Evolutionary conservation across 805 yeast species (phyloP).

Genomic region (Barnettozyma wickerhamii): DNA sequence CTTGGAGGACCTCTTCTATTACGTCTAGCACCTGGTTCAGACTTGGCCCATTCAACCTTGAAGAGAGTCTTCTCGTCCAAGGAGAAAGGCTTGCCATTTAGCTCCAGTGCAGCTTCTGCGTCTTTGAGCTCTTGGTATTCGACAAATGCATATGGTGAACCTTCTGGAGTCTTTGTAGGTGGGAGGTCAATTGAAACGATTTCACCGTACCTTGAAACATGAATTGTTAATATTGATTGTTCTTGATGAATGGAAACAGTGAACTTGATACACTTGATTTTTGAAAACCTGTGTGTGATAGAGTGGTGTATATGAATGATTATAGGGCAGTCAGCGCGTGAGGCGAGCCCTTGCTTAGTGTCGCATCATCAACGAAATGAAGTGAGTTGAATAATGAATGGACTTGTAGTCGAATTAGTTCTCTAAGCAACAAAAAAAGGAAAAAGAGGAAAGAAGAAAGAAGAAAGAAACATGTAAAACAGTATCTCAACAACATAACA

Average conservation of each 20-base stretch:
- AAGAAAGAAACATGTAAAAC: not conserved
- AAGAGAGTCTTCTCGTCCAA: slow-evolving; percentile 37
- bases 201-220: slow-evolving; percentile 44
- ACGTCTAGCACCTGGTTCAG: slow-evolving; percentile 39
- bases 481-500: not conserved
- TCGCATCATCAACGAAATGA: too few species aligned
- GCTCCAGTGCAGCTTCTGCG: slow-evolving; percentile 48
- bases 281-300: not conserved
- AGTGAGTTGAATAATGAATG: too few species aligned
- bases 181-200: slow-evolving; percentile 57
- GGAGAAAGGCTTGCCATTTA: slow-evolving; percentile 42
- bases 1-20: slow-evolving; percentile 16
- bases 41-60: slow-evolving; percentile 51
- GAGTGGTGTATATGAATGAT: not conserved
- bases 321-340: slow-evolving; percentile 7
- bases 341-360: too few species aligned
- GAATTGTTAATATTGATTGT: slow-evolving; percentile 6
- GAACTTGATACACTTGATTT: not conserved
- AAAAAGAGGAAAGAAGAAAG: not conserved
- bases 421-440: not conserved
- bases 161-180: slow-evolving; percentile 57
- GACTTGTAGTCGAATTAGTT: slow-evolving; percentile 8
- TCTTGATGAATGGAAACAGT: not conserved
- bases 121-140: slow-evolving; percentile 49
- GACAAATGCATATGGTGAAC: slow-evolving; percentile 60